Evolutionary conservation across 345 rosid genomes (phyloP), one percentile per base, ranked within the genome.

Genomic region (Euphorbia tirucalli): DNA sequence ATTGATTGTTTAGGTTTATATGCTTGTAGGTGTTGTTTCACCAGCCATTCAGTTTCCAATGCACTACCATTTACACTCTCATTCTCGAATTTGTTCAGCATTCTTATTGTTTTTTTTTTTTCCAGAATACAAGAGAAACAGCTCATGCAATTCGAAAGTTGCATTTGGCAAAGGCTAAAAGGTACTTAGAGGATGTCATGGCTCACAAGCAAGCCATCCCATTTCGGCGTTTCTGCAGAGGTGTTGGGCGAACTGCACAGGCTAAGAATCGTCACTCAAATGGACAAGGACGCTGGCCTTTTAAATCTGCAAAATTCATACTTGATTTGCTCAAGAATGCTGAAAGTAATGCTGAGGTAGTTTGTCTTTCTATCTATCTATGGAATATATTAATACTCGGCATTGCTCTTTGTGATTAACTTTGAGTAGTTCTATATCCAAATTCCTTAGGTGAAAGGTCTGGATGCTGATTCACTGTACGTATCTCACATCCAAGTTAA

Each of bases 201-300:
- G 86, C 73, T 56, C 94, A 89, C 85, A 91, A 89, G 71, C 94
- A 91, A 79, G 97, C 94, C 16, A 91, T 89, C 62, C 92, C 93
- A 11, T 91, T 91, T 87, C 75, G 87, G 2, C 87, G 90, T 41
- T 91, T 89, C 76, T 89, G 95, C 44, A 13, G 91, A 39, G 93
- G 97, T 56, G 88, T 88, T 35, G 97, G 93, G 59, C 77, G 96
- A 72, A 90, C 93, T 22, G 89, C 92, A 10, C 92, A 89, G 81
- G 96, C 88, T 5, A 92, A 92, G 78, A 92, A 85, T 76, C 85
- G 92, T 46, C 92, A 89, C 73, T 85, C 92, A 15, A 92, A 89
- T 49, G 95, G 95, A 32, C 95, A 92, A 84, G 95, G 93, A 18
- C 93, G 94, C 49, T 91, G 94, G 93, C 79, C 82, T 74, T 83